A percentile compares a stretch with the other conserved stretches of the same genome.
Conservation (phyloP, 1,284 basidiomycete genomes). For the Cutaneotrichosporon daszewskae region DNA sequence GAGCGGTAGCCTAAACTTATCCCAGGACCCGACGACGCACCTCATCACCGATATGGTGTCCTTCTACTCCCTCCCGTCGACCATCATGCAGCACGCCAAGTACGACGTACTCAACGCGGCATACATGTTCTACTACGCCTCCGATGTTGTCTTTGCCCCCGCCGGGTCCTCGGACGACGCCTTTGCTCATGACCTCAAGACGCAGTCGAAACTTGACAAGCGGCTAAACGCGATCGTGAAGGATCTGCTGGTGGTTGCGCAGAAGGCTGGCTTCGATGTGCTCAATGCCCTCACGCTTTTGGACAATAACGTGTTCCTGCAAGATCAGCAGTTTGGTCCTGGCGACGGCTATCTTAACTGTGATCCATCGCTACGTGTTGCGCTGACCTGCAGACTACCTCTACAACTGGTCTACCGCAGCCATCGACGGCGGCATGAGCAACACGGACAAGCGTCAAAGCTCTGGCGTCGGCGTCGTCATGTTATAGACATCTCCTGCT, state of each 20-base stretch:
- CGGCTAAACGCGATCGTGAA: slow-evolving; percentile 67
- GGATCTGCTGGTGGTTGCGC: slow-evolving; percentile 74
- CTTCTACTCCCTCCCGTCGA: slow-evolving; percentile 93
- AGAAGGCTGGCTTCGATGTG: slow-evolving; percentile 84
- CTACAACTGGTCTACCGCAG: slow-evolving; percentile 85
- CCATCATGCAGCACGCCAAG: slow-evolving; percentile 48
- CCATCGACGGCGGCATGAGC: slow-evolving; percentile 58
- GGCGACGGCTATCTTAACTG: slow-evolving; percentile 73
- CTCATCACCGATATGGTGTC: slow-evolving; percentile 93
- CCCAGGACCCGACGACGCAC: slow-evolving; percentile 70
- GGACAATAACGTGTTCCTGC: slow-evolving; percentile 81
- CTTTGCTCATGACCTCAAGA: slow-evolving; percentile 51
- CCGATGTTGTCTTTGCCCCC: slow-evolving; percentile 34
- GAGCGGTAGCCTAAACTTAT: not conserved
- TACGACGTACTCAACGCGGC: slow-evolving; percentile 51
- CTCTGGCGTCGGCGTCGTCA: slow-evolving; percentile 46
- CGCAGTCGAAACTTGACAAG: slow-evolving; percentile 59
- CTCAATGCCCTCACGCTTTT: slow-evolving; percentile 92
- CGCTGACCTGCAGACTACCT: slow-evolving; percentile 60
- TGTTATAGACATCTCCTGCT: slow-evolving; percentile 31
- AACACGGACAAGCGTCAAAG: slow-evolving; percentile 31
- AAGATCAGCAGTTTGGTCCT: slow-evolving; percentile 79
- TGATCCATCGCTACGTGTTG: slow-evolving; percentile 11
- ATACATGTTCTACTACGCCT: slow-evolving; percentile 56
- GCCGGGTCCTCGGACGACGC: slow-evolving; percentile 30